Conservation (phyloP, 2,329 filamentous ascomycete species). For the Cladophialophora immunda region DNA sequence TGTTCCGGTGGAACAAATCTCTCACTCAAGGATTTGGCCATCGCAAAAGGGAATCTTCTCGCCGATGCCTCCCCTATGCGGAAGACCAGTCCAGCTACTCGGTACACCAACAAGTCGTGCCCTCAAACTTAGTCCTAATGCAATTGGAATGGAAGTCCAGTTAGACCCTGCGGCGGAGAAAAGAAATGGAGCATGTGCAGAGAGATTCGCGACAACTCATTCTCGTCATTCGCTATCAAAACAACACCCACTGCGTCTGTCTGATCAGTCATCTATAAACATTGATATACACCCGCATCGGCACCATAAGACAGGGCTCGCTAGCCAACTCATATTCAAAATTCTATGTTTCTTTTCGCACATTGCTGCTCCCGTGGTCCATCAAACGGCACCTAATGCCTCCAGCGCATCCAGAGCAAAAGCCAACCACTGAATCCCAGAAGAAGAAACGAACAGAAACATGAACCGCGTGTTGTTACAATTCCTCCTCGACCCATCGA, state of each 20-base stretch:
- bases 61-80: too few relatives aligned
- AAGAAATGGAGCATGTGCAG: not conserved
- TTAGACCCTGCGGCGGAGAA: not conserved
- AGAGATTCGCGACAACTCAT: not conserved
- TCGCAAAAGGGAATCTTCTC: too few relatives aligned
- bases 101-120: too few relatives aligned
- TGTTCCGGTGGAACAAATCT: too few relatives aligned
- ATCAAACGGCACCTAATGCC: not conserved
- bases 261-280: not conserved
- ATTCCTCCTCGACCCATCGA: constrained; percentile 54
- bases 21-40: too few relatives aligned
- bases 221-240: not conserved
- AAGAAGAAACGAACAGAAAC: constrained; percentile 4
- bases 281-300: not conserved
- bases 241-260: not conserved
- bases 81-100: too few relatives aligned
- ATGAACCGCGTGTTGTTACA: constrained; percentile 26
- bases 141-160: not conserved
- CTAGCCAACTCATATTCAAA: constrained; percentile 1
- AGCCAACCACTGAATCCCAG: not conserved
- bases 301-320: not conserved
- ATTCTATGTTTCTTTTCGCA: constrained; percentile 3
- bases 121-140: too few relatives aligned
- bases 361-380: not conserved
- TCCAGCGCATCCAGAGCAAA: not conserved